Evolutionary conservation across 805 yeast species (phyloP), one percentile per base, ranked within the genome.

Genomic region (Wickerhamomyces hampshirensis): DNA sequence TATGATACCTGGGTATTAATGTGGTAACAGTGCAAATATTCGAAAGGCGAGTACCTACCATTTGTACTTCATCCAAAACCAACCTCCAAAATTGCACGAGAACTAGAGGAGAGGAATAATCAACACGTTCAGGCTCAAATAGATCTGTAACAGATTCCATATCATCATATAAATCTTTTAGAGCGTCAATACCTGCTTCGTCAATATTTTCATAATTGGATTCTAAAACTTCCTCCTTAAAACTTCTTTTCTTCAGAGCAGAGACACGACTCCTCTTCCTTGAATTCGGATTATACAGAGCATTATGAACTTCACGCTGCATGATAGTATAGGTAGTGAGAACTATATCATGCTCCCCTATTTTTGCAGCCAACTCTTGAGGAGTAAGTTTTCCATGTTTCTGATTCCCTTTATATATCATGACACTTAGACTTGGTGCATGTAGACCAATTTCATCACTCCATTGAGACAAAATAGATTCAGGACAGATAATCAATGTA

Each of bases 11-110:
- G 5, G 96, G 91, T 18, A 93, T 74, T 26, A 84, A 62, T 3
- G 84, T 67, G 0, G 96, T 87, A 38, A 88, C 84, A 38, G 74
- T 77, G 15, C 95, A 87, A 2, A 93, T 86, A 35, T 84, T 75
- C 0, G 91, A 75, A 4, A 77, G 69, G 16, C 80, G 80, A 4
- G 74, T 71, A 6, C 86, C 78, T 4, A 93, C 83, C 89, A 89
- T 84, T 60, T 93, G 98, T 2, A 86, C 98, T 57, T 93, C 98
- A 62, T 93, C 98, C 26, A 93, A 61, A 0, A 91, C 73, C 2
- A 93, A 84, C 37, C 98, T 68, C 87, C 94, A 86, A 58, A 91
- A 93, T 47, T 91, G 87, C 9, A 84, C 59, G 30, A 83, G 62
- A 60, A 87, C 82, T 16, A 93, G 62, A 0, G 97, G 96, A 0